Conservation (phyloP, 768 basidiomycete species). For the Termitomyces sp. region DNA sequence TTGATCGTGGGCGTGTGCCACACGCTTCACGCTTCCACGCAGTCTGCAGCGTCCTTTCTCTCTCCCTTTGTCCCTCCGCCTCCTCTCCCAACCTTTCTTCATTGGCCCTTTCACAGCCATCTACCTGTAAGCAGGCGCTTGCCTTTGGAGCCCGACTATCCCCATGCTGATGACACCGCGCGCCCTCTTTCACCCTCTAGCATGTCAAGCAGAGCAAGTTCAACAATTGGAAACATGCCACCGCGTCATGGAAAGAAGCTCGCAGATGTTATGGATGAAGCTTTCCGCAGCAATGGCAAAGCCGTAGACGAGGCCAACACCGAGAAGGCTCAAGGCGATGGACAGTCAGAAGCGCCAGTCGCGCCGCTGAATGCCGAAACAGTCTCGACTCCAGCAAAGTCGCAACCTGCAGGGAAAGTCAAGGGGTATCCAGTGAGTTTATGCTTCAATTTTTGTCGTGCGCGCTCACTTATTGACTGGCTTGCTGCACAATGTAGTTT, state of each 20-base stretch:
- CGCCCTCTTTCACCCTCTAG: conserved; percentile 1
- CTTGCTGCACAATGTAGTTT: not conserved
- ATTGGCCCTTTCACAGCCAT: not conserved
- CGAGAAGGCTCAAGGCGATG: conserved; percentile 23
- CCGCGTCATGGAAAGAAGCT: conserved; percentile 22
- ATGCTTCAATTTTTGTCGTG: not conserved
- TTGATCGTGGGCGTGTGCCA: conserved; percentile 17
- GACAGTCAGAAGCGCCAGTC: conserved; percentile 17
- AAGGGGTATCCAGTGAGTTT: conserved; percentile 19
- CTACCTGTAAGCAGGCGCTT: not conserved
- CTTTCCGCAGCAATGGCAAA: conserved; percentile 22
- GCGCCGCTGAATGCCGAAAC: conserved; percentile 1
- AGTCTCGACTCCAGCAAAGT: conserved; percentile 18
- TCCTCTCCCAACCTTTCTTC: not conserved
- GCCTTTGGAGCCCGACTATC: not conserved
- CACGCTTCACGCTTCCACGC: conserved; percentile 14
- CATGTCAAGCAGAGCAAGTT: conserved; percentile 31
- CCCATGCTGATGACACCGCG: not conserved
- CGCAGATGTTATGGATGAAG: conserved; percentile 25
- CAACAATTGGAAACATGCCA: conserved; percentile 30
- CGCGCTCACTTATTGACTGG: conserved; percentile 1
- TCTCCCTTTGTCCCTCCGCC: not conserved
- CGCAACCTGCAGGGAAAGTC: conserved; percentile 17
- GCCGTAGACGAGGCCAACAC: conserved; percentile 8
- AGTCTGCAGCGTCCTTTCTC: not conserved